These are phyloP conservation scores for Maudiozyma bulderi DNA, from an alignment of 805 yeast species.

Conservation along the genomic window DNA sequence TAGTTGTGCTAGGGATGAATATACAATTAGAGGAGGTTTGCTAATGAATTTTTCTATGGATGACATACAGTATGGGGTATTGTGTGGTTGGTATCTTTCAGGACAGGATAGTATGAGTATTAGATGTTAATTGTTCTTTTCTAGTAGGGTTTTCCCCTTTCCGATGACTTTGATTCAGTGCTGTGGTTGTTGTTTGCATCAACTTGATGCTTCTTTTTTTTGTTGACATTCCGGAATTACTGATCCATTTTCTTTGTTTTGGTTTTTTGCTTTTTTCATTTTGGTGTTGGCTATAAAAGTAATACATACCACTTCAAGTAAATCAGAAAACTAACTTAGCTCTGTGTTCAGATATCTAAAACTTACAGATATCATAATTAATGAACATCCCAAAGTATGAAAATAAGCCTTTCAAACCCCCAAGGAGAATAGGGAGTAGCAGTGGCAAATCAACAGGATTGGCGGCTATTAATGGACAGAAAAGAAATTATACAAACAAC, in stretches of 20 bases:
- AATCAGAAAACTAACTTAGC: no score
- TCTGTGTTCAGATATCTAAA: no score
- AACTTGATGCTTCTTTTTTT: no score
- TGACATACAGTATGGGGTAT: constrained; percentile 2
- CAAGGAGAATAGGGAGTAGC: constrained; percentile 23
- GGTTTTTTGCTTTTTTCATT: no score
- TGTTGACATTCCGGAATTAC: no score
- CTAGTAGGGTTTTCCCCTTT: background rate
- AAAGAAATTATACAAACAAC: background rate
- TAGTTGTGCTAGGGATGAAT: constrained; percentile 21
- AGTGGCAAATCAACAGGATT: background rate
- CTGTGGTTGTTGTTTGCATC: no score
- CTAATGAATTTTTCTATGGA: constrained; percentile 17
- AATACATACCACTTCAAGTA: no score
- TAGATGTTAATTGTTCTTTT: no score
- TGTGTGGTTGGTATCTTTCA: background rate
- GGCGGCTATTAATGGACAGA: background rate
- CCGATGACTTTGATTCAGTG: background rate
- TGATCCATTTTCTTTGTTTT: no score
- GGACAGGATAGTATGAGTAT: background rate
- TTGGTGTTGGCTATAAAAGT: no score
- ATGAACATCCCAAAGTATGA: constrained; percentile 24
- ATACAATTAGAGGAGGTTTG: constrained; percentile 19
- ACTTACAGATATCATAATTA: no score
- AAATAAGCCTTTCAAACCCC: constrained; percentile 47